Percentiles rank a stretch among this genome's conserved stretches.
Evolutionary conservation across 1,139 yeast genomes (phyloP).

Genomic region (Suhomyces bribrorum): DNA sequence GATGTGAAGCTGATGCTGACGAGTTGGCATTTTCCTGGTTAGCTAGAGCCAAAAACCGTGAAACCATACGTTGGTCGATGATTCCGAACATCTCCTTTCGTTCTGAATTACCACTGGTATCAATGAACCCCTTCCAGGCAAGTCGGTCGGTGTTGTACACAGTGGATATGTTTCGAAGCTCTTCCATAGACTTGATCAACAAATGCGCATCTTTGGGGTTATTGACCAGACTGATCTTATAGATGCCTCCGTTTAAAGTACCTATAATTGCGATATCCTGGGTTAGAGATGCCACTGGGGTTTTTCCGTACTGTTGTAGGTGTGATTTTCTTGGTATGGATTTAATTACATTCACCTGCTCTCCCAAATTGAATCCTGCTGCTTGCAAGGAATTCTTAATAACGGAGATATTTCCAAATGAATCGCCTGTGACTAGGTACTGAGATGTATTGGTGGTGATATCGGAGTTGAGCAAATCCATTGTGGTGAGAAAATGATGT

Average conservation of each 20-base stretch:
- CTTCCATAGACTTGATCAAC: conserved; percentile 2
- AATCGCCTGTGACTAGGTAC: conserved; percentile 27
- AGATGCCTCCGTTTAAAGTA: conserved; percentile 40
- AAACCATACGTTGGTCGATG: conserved; percentile 4
- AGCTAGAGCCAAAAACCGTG: conserved; percentile 3
- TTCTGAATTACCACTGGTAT: conserved; percentile 4
- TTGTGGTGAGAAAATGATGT: conserved; percentile 20
- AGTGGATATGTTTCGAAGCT: conserved; percentile 1
- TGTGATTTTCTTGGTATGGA: conserved; percentile 4
- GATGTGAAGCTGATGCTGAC: too few species aligned
- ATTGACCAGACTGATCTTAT: conserved; percentile 15
- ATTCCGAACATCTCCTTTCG: conserved; percentile 8
- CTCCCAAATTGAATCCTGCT: conserved; percentile 31
- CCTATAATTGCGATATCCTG: conserved; percentile 28
- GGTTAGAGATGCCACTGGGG: background rate
- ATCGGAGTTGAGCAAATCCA: conserved; percentile 10
- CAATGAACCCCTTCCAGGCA: conserved; percentile 10
- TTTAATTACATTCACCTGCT: conserved; percentile 31
- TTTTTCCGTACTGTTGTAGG: background rate
- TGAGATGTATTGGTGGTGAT: background rate
- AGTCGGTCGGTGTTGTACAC: background rate
- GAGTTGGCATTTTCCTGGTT: background rate
- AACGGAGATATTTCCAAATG: conserved; percentile 32
- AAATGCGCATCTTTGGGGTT: conserved; percentile 1
- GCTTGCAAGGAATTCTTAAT: conserved; percentile 11